A percentile compares a stretch with the other conserved stretches of the same genome.
phyloP scores from a whole-genome alignment of 2,329 filamentous ascomycete species.

The Huntiella abstrusa region DNA sequence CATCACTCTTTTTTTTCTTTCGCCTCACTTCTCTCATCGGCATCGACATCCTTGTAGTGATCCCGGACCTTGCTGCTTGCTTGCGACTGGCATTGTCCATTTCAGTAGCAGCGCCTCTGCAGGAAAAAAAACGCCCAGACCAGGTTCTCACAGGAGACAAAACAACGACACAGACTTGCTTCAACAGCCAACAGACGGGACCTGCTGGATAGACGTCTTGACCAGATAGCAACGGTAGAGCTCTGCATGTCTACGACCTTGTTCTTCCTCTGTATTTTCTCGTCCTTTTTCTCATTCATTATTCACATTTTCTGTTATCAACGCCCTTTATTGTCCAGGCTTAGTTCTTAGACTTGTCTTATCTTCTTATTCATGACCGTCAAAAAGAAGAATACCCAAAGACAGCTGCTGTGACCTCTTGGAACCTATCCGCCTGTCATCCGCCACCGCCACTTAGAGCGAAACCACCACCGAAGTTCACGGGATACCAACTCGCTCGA shows the following conservation, averaged over 20 bases:
- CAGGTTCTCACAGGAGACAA: slow-evolving; percentile 2
- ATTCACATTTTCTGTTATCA: not conserved
- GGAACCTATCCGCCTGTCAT: too few relatives aligned
- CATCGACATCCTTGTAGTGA: not conserved
- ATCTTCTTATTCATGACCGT: not conserved
- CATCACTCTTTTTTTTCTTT: not conserved
- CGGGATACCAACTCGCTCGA: too few relatives aligned
- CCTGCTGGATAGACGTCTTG: too few relatives aligned
- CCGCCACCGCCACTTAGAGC: too few relatives aligned
- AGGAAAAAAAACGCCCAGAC: not conserved
- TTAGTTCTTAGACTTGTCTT: not conserved
- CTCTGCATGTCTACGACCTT: too few relatives aligned
- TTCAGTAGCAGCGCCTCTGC: not conserved
- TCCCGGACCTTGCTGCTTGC: slow-evolving; percentile 3
- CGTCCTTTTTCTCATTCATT: not conserved
- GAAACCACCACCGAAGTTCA: too few relatives aligned
- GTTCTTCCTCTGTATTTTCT: slow-evolving; percentile 1
- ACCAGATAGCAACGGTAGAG: too few relatives aligned
- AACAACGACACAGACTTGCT: slow-evolving; percentile 1
- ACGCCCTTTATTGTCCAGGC: not conserved
- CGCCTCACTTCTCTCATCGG: not conserved
- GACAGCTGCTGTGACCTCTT: too few relatives aligned
- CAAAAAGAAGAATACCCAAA: too few relatives aligned
- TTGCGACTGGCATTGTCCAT: not conserved
- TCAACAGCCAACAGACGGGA: too few relatives aligned